These are phyloP conservation scores for Termitomyces sp. DNA, from an alignment of 768 basidiomycete species.

Conservation along the genomic window DNA sequence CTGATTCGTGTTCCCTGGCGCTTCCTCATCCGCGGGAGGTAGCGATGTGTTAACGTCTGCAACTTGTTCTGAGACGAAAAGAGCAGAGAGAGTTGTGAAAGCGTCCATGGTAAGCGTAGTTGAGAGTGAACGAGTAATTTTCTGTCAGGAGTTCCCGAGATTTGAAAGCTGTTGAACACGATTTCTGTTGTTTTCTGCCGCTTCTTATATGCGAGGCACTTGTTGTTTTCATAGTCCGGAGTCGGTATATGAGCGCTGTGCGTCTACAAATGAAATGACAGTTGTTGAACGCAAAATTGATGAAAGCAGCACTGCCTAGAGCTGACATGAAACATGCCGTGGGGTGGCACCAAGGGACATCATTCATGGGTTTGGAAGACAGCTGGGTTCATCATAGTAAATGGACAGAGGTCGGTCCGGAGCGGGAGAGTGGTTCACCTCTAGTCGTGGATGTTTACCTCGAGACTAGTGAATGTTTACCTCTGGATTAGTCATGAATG, in stretches of 20 bases:
- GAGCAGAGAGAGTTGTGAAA: background rate
- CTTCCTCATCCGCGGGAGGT: background rate
- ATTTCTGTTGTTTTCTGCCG: background rate
- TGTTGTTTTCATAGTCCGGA: too few relatives aligned
- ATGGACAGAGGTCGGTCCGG: too few relatives aligned
- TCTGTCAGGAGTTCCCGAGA: background rate
- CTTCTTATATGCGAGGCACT: too few relatives aligned
- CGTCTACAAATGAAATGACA: too few relatives aligned
- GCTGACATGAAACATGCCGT: too few relatives aligned
- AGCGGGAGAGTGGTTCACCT: too few relatives aligned
- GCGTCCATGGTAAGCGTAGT: background rate
- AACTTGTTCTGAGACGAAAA: background rate
- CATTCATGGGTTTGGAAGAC: background rate
- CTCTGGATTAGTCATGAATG: background rate
- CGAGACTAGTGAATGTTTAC: background rate
- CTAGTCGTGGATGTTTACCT: background rate
- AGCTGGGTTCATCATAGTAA: too few relatives aligned
- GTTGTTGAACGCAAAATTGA: too few relatives aligned
- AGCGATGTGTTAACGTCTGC: background rate
- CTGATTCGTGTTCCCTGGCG: background rate
- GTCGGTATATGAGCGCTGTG: too few relatives aligned
- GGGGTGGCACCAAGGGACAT: too few relatives aligned
- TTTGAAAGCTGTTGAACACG: background rate
- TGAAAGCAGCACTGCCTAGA: too few relatives aligned
- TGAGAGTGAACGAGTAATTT: background rate